phyloP scores from a whole-genome alignment of 2,329 filamentous ascomycete genomes.

The Claviceps sp. region DNA sequence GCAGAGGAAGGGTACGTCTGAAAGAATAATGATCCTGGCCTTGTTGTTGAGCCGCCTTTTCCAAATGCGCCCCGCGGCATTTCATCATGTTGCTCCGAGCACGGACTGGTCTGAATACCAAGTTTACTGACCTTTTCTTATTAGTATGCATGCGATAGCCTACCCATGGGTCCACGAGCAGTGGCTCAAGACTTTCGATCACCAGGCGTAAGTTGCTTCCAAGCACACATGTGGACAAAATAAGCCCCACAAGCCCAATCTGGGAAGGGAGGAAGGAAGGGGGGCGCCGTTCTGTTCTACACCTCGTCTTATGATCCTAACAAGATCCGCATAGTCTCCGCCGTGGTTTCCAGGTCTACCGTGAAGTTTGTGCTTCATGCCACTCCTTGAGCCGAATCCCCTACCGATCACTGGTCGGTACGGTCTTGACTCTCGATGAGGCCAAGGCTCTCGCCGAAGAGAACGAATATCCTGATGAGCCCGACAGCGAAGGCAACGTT shows the following conservation, averaged over 20 bases:
- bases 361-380: constrained; percentile 94
- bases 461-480: constrained; percentile 96
- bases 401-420: constrained; percentile 83
- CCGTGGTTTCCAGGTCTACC: constrained; percentile 98
- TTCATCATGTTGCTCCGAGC: constrained; percentile 14
- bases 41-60: too few relatives aligned
- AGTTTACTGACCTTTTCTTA: constrained; percentile 16
- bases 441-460: constrained; percentile 95
- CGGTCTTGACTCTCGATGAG: constrained; percentile 90
- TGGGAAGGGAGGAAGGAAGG: neutral
- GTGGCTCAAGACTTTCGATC: constrained; percentile 92
- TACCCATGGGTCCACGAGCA: constrained; percentile 95
- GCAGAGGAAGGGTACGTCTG: constrained; percentile 91
- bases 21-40: neutral
- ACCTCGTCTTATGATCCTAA: neutral
- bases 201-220: constrained; percentile 62
- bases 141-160: constrained; percentile 75
- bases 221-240: neutral
- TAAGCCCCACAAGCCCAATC: too few relatives aligned
- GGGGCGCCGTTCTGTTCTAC: neutral
- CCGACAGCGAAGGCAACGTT: constrained; percentile 95
- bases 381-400: constrained; percentile 92
- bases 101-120: constrained; percentile 1
- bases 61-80: constrained; percentile 16
- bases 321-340: constrained; percentile 53